A percentile compares a stretch with the other conserved stretches of the same genome.
These are phyloP conservation scores for Artemisia argyi DNA, from an alignment of 129 eudicot species.

Conservation along the genomic window DNA sequence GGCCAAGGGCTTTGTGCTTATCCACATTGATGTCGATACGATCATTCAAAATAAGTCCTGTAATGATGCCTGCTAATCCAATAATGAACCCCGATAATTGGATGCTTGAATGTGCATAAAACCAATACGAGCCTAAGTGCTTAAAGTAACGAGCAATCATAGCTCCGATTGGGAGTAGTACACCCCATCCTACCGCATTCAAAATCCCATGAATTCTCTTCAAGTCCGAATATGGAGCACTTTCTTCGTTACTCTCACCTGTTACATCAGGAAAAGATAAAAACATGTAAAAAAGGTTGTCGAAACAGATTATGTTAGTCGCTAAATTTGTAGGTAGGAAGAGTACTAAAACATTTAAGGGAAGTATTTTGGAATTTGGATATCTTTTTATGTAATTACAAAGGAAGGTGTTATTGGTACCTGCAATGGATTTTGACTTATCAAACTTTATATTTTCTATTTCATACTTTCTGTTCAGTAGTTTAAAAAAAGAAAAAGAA, in stretches of 20 bases:
- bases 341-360: too few relatives aligned
- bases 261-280: conserved; percentile 8
- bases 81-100: conserved; percentile 60
- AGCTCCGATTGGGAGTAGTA: conserved; percentile 66
- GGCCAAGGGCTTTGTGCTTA: conserved; percentile 71
- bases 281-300: background rate
- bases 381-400: too few relatives aligned
- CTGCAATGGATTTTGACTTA: too few relatives aligned
- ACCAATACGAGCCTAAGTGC: conserved; percentile 53
- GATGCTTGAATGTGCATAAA: conserved; percentile 56
- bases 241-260: conserved; percentile 58
- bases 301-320: background rate
- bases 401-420: too few relatives aligned
- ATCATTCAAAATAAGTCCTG: conserved; percentile 57
- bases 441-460: too few relatives aligned
- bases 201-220: conserved; percentile 71
- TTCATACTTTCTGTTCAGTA: too few relatives aligned
- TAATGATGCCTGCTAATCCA: conserved; percentile 58
- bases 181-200: conserved; percentile 83
- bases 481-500: too few relatives aligned
- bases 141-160: conserved; percentile 63
- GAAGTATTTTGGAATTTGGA: too few relatives aligned
- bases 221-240: conserved; percentile 43
- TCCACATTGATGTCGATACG: conserved; percentile 40
- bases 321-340: too few relatives aligned